phyloP scores from a whole-genome alignment of 1,284 basidiomycete species.

The Neolentinus lepideus region DNA sequence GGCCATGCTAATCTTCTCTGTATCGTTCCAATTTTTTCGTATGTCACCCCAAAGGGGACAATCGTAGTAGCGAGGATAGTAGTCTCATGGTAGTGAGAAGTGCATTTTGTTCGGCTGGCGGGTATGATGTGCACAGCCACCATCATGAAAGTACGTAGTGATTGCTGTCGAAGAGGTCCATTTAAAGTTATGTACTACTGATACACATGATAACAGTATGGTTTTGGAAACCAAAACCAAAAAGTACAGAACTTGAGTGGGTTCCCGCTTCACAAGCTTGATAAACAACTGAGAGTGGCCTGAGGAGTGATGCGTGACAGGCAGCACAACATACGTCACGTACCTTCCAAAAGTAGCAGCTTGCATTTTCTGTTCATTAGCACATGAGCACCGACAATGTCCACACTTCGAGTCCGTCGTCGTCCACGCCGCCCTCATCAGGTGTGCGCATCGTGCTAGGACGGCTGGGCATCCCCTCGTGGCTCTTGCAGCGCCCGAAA shows the following conservation, averaged over 20 bases:
- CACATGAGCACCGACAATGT: background rate
- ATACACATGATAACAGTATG: too few relatives aligned
- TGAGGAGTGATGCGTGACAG: too few relatives aligned
- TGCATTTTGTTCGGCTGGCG: background rate
- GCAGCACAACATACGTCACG: too few relatives aligned
- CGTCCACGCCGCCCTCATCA: background rate
- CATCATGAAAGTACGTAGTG: too few relatives aligned
- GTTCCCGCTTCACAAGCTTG: too few relatives aligned
- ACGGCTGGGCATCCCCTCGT: constrained; percentile 48
- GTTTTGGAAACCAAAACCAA: too few relatives aligned
- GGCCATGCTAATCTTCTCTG: constrained; percentile 4
- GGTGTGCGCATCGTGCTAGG: background rate
- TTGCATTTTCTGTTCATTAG: background rate
- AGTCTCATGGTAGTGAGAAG: background rate
- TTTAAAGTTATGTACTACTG: too few relatives aligned
- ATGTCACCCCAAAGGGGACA: constrained; percentile 3
- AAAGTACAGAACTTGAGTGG: too few relatives aligned
- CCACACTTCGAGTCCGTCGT: background rate
- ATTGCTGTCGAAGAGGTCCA: too few relatives aligned
- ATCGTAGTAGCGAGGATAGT: background rate
- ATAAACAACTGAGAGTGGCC: too few relatives aligned
- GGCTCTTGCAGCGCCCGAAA: constrained; percentile 69
- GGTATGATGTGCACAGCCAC: background rate
- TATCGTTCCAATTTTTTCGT: constrained; percentile 4
- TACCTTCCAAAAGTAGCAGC: background rate